Evolutionary conservation across 179 eudicot genomes (phyloP).

Genomic region (Camellia oleifera): DNA sequence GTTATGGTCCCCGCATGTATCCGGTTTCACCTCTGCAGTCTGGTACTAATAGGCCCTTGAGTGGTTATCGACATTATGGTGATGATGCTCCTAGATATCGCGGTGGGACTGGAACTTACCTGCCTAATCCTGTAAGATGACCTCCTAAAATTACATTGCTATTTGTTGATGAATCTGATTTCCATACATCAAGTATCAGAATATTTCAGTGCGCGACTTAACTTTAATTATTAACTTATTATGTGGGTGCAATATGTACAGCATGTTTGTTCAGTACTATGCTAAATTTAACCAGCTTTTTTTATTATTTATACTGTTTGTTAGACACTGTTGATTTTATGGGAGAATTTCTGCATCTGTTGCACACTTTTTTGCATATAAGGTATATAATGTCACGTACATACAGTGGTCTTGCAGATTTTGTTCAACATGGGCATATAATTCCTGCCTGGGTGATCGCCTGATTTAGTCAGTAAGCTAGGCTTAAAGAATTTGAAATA

Average conservation of each 20-base stretch:
- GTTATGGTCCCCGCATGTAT: constrained; percentile 26
- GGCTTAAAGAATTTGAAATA: neutral
- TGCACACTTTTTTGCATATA: neutral
- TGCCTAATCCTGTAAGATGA: constrained; percentile 55
- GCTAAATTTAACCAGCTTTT: neutral
- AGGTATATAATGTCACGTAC: neutral
- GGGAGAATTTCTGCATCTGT: neutral
- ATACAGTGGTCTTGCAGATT: neutral
- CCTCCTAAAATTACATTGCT: constrained; percentile 6
- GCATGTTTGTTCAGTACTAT: neutral
- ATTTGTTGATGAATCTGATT: neutral
- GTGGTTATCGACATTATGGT: constrained; percentile 29
- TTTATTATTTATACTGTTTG: neutral
- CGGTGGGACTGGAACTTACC: constrained; percentile 60
- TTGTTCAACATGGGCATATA: neutral
- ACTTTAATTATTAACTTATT: neutral
- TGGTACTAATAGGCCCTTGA: constrained; percentile 28
- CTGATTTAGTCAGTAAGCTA: neutral
- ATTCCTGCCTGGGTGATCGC: neutral
- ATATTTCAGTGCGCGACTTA: neutral
- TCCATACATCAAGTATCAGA: neutral
- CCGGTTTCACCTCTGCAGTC: constrained; percentile 38
- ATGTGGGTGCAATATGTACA: neutral
- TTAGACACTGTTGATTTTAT: no score
- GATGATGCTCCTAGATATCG: constrained; percentile 43